Percentiles rank a stretch among this genome's conserved stretches.
Conservation (phyloP, 2,329 filamentous ascomycete genomes). For the Verticillium klebahnii region DNA sequence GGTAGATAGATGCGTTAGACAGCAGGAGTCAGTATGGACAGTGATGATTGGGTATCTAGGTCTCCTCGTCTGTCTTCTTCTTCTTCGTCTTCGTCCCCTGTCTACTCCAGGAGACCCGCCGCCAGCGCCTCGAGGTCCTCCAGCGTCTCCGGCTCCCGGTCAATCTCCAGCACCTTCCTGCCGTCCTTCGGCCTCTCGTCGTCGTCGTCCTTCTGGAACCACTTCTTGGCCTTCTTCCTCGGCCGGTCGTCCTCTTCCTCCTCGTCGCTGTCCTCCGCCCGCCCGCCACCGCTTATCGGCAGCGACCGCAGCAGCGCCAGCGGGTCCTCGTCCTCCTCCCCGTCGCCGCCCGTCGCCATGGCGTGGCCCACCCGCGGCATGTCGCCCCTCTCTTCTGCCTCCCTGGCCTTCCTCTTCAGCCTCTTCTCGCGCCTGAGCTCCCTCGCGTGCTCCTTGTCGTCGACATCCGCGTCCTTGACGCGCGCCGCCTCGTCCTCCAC, state of each 20-base stretch:
- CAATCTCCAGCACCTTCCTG: slow-evolving; percentile 54
- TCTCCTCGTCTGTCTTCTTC: slow-evolving; percentile 1
- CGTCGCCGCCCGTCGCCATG: slow-evolving; percentile 15
- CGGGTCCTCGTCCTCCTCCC: slow-evolving; percentile 43
- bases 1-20: no score
- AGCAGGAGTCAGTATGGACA: not conserved
- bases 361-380: slow-evolving; percentile 21
- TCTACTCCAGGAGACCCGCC: slow-evolving; percentile 54
- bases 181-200: slow-evolving; percentile 41
- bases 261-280: slow-evolving; percentile 31
- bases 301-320: slow-evolving; percentile 54
- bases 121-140: slow-evolving; percentile 77
- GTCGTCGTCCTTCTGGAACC: slow-evolving; percentile 68
- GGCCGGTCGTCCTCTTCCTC: slow-evolving; percentile 48
- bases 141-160: slow-evolving; percentile 69
- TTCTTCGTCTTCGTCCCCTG: slow-evolving; percentile 29
- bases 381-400: slow-evolving; percentile 46
- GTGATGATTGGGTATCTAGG: slow-evolving; percentile 22
- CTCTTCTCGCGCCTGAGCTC: slow-evolving; percentile 74
- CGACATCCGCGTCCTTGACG: slow-evolving; percentile 70
- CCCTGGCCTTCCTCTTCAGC: slow-evolving; percentile 66
- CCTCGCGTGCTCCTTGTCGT: slow-evolving; percentile 77
- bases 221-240: slow-evolving; percentile 68
- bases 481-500: slow-evolving; percentile 69
- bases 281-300: slow-evolving; percentile 36